Percentiles rank a stretch among this genome's conserved stretches.
Conservation (phyloP, 2,329 filamentous ascomycete genomes). For the Phialophora chinensis region DNA sequence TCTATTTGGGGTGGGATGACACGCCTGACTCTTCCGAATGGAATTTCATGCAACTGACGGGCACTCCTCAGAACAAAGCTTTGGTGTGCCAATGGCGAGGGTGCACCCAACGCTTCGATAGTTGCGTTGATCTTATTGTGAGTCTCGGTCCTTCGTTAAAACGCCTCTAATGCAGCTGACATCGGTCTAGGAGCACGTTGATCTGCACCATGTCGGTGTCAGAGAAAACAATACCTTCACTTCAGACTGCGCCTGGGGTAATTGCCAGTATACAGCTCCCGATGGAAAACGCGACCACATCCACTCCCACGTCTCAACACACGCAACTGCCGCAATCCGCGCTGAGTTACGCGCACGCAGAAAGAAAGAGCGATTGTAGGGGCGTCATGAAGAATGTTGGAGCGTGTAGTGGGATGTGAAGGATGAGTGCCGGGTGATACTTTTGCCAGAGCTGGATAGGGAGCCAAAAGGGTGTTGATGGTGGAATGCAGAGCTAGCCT, state of each 20-base stretch:
- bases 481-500: constrained; percentile 2
- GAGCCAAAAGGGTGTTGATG: background rate
- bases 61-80: background rate
- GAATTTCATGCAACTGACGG: background rate
- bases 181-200: background rate
- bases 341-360: background rate
- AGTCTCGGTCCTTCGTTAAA: background rate
- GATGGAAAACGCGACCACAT: background rate
- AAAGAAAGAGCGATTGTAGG: background rate
- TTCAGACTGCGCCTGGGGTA: background rate
- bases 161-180: background rate
- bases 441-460: background rate
- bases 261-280: background rate
- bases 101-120: background rate
- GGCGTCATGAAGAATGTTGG: background rate
- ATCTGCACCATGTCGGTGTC: background rate
- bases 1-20: constrained; percentile 5
- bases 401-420: background rate
- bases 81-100: background rate
- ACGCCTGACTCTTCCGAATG: background rate
- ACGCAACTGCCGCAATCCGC: background rate
- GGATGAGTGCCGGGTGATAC: background rate
- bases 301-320: background rate
- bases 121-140: background rate
- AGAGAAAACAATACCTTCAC: background rate